A percentile compares a stretch with the other conserved stretches of the same genome.
phyloP scores from a whole-genome alignment of 306 rosid genomes.

The Vicia sativa region DNA sequence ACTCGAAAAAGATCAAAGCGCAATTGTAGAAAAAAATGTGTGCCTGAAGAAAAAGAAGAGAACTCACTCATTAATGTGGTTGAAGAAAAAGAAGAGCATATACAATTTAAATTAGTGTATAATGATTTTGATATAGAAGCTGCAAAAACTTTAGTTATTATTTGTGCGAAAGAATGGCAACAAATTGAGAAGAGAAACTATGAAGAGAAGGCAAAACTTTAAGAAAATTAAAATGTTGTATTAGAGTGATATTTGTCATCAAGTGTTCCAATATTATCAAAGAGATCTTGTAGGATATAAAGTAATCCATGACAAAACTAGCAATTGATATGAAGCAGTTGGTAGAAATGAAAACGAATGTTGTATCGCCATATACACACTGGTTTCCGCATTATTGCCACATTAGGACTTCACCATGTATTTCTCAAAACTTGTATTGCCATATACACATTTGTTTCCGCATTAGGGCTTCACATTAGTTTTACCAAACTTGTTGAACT shows the following conservation, averaged over 20 bases:
- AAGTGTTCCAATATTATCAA: neutral
- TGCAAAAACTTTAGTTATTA: neutral
- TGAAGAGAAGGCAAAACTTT: neutral
- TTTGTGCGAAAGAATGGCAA: neutral
- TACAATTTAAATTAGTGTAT: neutral
- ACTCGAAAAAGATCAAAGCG: conserved; percentile 15
- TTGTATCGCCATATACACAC: no score
- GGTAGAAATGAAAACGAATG: no score
- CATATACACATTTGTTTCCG: no score
- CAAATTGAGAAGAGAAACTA: neutral
- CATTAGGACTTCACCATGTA: no score
- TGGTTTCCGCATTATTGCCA: no score
- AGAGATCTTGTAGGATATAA: neutral
- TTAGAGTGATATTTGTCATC: neutral
- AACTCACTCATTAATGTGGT: neutral
- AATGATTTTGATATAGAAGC: neutral
- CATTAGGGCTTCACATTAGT: no score
- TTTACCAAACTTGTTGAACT: no score
- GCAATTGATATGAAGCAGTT: neutral
- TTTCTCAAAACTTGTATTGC: no score
- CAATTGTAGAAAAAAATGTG: neutral
- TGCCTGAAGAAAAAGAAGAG: neutral
- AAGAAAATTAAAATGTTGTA: neutral
- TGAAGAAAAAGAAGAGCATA: neutral
- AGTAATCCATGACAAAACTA: neutral